A percentile compares a stretch with the other conserved stretches of the same genome.
Conservation (phyloP, 75 land plant genomes). For the Pseudotsuga menziesii region DNA sequence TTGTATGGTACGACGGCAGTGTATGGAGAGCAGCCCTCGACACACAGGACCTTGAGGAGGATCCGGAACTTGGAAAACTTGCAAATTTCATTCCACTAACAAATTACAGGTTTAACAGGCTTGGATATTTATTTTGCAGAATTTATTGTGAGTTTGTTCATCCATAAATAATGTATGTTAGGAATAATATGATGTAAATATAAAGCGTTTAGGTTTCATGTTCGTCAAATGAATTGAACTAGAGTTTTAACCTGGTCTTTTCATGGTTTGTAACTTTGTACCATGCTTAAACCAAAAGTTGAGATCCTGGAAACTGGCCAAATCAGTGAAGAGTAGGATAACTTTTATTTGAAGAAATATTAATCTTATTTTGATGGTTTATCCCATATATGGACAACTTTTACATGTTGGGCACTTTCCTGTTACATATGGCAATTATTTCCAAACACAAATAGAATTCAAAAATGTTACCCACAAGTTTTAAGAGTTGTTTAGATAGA, state of each 20-base stretch:
- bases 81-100: conserved; percentile 83
- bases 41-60: conserved; percentile 82
- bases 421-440: too few species aligned
- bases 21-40: conserved; percentile 97
- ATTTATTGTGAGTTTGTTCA: not conserved
- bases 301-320: not conserved
- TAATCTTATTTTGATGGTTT: too few species aligned
- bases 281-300: not conserved
- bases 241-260: not conserved
- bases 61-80: conserved; percentile 67
- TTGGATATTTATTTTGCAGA: not conserved
- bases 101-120: conserved; percentile 65
- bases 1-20: conserved; percentile 98
- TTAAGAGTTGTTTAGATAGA: not conserved
- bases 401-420: too few species aligned
- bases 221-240: not conserved
- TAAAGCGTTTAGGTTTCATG: not conserved
- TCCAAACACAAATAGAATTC: not conserved
- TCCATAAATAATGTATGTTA: not conserved
- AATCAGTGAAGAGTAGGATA: not conserved
- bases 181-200: not conserved
- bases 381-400: too few species aligned
- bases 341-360: too few species aligned
- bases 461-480: not conserved
- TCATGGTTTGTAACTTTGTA: not conserved